Conservation (phyloP, 2,329 filamentous ascomycete species). For the Daldinia eschscholtzii region DNA sequence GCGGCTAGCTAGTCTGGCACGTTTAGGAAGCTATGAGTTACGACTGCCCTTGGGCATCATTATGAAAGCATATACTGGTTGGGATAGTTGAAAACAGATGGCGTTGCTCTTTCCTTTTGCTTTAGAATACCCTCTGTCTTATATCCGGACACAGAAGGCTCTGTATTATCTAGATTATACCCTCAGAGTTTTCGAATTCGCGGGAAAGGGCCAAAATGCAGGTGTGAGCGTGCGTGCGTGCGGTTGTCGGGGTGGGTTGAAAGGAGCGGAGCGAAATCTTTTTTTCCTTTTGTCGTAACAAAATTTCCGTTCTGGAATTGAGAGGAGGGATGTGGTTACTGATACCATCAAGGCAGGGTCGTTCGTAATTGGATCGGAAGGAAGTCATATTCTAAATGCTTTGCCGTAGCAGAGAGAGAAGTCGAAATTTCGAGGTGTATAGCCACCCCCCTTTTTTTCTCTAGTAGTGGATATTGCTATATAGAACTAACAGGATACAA, state of each 20-base stretch:
- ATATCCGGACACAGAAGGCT: conserved; percentile 14
- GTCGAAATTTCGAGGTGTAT: conserved; percentile 12
- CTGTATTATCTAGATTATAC: conserved; percentile 38
- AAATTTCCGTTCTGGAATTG: conserved; percentile 19
- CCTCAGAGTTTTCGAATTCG: conserved; percentile 27
- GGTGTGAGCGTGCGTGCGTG: conserved; percentile 7
- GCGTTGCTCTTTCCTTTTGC: conserved; percentile 35
- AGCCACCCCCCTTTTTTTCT: background rate
- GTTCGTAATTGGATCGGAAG: conserved; percentile 26
- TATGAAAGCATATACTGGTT: conserved; percentile 44
- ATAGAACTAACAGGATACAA: conserved; percentile 12
- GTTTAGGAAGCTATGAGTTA: conserved; percentile 43
- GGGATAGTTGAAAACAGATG: conserved; percentile 41
- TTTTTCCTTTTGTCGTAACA: conserved; percentile 31
- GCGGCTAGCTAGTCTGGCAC: conserved; percentile 22
- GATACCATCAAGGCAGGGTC: conserved; percentile 27
- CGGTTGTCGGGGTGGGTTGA: conserved; percentile 1
- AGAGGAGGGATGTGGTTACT: conserved; percentile 15
- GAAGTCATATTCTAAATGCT: conserved; percentile 8
- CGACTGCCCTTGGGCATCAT: conserved; percentile 42
- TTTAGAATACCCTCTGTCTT: conserved; percentile 39
- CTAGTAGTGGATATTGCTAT: conserved; percentile 2
- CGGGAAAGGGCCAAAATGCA: conserved; percentile 25
- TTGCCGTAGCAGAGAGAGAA: conserved; percentile 32
- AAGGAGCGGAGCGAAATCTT: conserved; percentile 15